Evolutionary conservation across 345 rosid species (phyloP).

Genomic region (Carallia pectinifolia): DNA sequence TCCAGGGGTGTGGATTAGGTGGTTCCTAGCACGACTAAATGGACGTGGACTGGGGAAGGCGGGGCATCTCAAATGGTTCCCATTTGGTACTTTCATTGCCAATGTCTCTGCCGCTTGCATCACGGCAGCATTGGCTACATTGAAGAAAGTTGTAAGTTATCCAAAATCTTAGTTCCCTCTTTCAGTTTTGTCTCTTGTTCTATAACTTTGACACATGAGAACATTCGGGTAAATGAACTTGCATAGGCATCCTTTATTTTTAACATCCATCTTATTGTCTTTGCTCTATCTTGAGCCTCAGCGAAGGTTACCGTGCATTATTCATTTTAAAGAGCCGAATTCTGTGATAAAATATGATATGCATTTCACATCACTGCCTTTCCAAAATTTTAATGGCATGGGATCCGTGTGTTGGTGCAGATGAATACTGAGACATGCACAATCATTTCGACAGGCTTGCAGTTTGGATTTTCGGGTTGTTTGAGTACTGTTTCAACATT

Average conservation of each 20-base stretch:
- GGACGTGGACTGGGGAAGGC: conserved; percentile 77
- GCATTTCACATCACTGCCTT: neutral
- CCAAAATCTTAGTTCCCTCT: too few species aligned
- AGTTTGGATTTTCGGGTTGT: conserved; percentile 82
- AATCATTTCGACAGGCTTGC: conserved; percentile 53
- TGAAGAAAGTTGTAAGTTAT: conserved; percentile 55
- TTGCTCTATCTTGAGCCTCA: too few species aligned
- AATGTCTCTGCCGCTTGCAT: conserved; percentile 75
- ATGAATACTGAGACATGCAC: conserved; percentile 46
- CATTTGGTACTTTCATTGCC: conserved; percentile 82
- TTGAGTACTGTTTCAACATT: conserved; percentile 87
- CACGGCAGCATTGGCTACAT: conserved; percentile 71
- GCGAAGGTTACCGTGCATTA: too few species aligned
- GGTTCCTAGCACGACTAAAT: conserved; percentile 82
- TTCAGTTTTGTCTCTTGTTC: too few species aligned
- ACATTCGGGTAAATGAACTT: too few species aligned
- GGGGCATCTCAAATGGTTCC: conserved; percentile 68
- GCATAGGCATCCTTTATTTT: too few species aligned
- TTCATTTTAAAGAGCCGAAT: neutral
- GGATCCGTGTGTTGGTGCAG: conserved; percentile 29
- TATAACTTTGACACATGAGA: too few species aligned
- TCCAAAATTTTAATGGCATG: neutral
- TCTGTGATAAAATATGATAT: neutral
- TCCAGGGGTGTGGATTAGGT: conserved; percentile 92
- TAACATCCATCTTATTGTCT: too few species aligned